A percentile compares a stretch with the other conserved stretches of the same genome.
phyloP scores from a whole-genome alignment of 495 filamentous ascomycete species.

The Sphaerosporella brunnea region DNA sequence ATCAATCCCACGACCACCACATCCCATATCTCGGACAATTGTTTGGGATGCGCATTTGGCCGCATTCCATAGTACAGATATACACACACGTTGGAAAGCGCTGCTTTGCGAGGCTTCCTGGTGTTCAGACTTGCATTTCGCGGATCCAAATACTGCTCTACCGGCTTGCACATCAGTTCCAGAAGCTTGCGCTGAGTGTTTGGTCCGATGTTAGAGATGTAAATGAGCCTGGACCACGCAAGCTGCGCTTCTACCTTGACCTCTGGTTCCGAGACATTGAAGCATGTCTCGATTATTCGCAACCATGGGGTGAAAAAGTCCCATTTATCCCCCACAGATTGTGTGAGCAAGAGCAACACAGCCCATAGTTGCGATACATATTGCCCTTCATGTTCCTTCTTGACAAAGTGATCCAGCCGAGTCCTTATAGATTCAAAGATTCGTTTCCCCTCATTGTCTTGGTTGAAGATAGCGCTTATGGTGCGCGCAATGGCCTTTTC shows the following conservation, averaged over 20 bases:
- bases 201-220: conserved; percentile 43
- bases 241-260: conserved; percentile 60
- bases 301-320: conserved; percentile 55
- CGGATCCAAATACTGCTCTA: conserved; percentile 50
- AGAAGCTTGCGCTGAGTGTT: conserved; percentile 41
- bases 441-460: conserved; percentile 39
- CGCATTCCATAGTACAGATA: conserved; percentile 75
- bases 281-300: conserved; percentile 57
- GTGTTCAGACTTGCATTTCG: conserved; percentile 40
- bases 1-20: conserved; percentile 44
- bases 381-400: conserved; percentile 39
- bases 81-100: conserved; percentile 53
- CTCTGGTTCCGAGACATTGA: conserved; percentile 56
- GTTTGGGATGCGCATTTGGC: conserved; percentile 40
- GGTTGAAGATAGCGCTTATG: conserved; percentile 47
- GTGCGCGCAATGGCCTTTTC: conserved; percentile 45
- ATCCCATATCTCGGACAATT: conserved; percentile 67
- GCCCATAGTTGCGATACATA: conserved; percentile 84
- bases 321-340: conserved; percentile 50
- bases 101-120: conserved; percentile 37
- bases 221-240: conserved; percentile 73
- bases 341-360: conserved; percentile 50
- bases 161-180: conserved; percentile 49
- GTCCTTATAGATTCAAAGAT: conserved; percentile 45
- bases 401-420: conserved; percentile 52